Evolutionary conservation across 108 stramenopile genomes (phyloP).

Genomic region (Conticribra guillardii): DNA sequence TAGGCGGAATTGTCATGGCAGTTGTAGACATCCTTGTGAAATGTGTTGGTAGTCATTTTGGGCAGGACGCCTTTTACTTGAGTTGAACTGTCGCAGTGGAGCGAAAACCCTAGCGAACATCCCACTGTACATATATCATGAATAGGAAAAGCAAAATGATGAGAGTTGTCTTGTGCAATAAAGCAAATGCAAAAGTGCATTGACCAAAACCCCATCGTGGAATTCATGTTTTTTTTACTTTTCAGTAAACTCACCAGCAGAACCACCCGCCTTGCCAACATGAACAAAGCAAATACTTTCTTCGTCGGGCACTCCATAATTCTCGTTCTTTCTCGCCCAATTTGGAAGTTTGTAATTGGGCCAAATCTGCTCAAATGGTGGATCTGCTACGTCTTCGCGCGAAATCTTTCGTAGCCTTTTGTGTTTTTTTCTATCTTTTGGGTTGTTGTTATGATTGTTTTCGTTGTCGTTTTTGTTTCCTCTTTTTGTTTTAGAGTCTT

Average conservation of each 20-base stretch:
- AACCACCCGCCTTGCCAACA: constrained; percentile 48
- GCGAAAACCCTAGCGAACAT: constrained; percentile 39
- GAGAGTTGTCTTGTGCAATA: no score
- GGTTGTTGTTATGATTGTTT: no score
- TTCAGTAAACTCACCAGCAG: constrained; percentile 15
- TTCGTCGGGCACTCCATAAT: not conserved
- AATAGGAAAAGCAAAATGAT: no score
- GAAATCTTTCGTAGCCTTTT: not conserved
- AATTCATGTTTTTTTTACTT: no score
- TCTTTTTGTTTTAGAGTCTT: no score
- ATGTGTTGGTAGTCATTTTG: constrained; percentile 31
- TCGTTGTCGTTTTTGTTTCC: not conserved
- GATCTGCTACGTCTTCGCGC: no score
- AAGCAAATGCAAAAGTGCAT: no score
- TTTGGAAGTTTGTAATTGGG: not conserved
- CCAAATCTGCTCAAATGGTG: not conserved
- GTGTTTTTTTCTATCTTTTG: no score
- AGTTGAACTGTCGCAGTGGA: constrained; percentile 29
- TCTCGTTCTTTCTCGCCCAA: not conserved
- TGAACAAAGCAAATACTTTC: constrained; percentile 36
- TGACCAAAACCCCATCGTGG: no score
- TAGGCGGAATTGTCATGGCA: constrained; percentile 34
- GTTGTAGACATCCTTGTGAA: constrained; percentile 42
- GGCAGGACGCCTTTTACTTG: constrained; percentile 31
- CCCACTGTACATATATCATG: constrained; percentile 15